Evolutionary conservation across 2,329 filamentous ascomycete species (phyloP).

Genomic region (Leptographium wingfieldii): DNA sequence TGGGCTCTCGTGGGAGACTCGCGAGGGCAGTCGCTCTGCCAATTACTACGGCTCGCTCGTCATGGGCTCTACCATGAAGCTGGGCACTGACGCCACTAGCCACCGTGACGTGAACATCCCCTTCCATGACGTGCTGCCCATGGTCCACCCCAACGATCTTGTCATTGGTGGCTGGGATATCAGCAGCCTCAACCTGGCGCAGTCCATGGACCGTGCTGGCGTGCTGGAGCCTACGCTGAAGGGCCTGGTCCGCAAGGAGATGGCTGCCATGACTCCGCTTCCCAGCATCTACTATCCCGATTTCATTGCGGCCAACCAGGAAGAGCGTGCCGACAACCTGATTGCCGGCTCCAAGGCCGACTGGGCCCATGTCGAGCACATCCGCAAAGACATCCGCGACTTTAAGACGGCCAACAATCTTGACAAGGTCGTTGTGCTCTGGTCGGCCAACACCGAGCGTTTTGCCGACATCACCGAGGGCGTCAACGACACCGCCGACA

Average conservation of each 20-base stretch:
- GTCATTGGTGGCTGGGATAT: slow-evolving; percentile 97
- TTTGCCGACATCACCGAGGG: slow-evolving; percentile 79
- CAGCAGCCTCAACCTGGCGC: slow-evolving; percentile 74
- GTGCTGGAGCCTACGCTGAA: slow-evolving; percentile 96
- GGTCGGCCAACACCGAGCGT: slow-evolving; percentile 98
- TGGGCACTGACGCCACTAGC: slow-evolving; percentile 75
- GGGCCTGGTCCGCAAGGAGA: slow-evolving; percentile 79
- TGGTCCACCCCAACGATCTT: slow-evolving; percentile 95
- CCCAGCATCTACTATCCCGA: slow-evolving; percentile 98
- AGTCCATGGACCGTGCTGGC: slow-evolving; percentile 88
- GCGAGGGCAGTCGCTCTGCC: slow-evolving; percentile 69
- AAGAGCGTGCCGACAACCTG: slow-evolving; percentile 87
- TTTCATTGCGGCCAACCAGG: slow-evolving; percentile 98
- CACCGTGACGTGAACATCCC: slow-evolving; percentile 89
- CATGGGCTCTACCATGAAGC: slow-evolving; percentile 95
- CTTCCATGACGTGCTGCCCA: slow-evolving; percentile 85
- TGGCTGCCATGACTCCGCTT: slow-evolving; percentile 76
- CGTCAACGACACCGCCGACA: slow-evolving; percentile 93
- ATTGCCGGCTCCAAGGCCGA: slow-evolving; percentile 73
- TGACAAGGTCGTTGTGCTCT: slow-evolving; percentile 94
- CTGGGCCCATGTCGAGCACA: slow-evolving; percentile 78
- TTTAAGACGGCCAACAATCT: slow-evolving; percentile 80
- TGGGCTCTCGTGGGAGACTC: slow-evolving; percentile 80
- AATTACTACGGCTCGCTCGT: slow-evolving; percentile 98
- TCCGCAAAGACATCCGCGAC: slow-evolving; percentile 84